Conservation (phyloP, 164 flowering plant genomes). For the Liquidambar formosana region DNA sequence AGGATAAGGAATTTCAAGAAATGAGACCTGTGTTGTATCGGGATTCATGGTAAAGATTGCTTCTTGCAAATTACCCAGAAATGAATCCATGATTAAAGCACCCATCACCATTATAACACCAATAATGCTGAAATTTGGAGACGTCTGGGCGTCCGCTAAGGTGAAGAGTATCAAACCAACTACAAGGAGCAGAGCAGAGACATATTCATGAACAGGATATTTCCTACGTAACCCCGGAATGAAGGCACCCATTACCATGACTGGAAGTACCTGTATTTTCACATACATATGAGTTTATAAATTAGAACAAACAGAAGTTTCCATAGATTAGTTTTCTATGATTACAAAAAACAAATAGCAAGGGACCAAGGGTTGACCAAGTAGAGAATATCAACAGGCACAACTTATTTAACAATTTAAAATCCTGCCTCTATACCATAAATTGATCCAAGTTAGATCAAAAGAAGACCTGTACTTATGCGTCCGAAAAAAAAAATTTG, state of each 20-base stretch:
- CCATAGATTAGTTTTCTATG: background rate
- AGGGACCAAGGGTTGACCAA: background rate
- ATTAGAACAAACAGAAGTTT: no score
- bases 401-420: background rate
- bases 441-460: background rate
- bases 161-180: constrained; percentile 75
- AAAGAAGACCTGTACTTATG: background rate
- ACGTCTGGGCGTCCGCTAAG: constrained; percentile 70
- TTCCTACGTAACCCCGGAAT: constrained; percentile 75
- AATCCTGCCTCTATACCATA: background rate
- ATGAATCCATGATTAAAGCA: constrained; percentile 73
- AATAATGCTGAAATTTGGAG: constrained; percentile 68
- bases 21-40: constrained; percentile 68
- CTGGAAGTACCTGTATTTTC: constrained; percentile 64
- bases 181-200: constrained; percentile 68
- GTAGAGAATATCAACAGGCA: background rate
- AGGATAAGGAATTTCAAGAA: background rate
- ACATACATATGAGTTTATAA: background rate
- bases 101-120: constrained; percentile 78
- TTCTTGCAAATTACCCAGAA: constrained; percentile 78
- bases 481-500: no score
- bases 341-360: background rate
- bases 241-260: constrained; percentile 86
- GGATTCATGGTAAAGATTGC: constrained; percentile 78
- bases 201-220: constrained; percentile 63